A percentile compares a stretch with the other conserved stretches of the same genome.
Conservation (phyloP, 1,284 basidiomycete species). For the Tetrapyrgos nigripes region DNA sequence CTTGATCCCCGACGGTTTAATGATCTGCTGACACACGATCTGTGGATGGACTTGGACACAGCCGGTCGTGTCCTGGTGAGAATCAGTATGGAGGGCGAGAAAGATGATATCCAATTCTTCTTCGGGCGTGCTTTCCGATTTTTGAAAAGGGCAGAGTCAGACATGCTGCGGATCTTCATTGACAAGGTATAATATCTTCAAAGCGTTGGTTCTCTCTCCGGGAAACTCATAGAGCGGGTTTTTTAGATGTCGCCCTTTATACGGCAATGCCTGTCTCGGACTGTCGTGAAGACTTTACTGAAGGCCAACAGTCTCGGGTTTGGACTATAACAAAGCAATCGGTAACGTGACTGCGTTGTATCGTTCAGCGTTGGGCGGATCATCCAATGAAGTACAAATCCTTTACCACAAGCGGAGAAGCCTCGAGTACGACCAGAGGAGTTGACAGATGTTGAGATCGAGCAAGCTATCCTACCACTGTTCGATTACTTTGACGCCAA, state of each 20-base stretch:
- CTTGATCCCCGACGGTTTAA: conserved; percentile 90
- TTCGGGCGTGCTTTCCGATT: conserved; percentile 97
- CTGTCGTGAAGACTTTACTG: conserved; percentile 78
- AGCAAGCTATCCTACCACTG: conserved; percentile 89
- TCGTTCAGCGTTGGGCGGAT: conserved; percentile 71
- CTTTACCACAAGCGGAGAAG: conserved; percentile 74
- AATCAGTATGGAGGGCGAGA: conserved; percentile 98
- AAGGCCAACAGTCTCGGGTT: conserved; percentile 63
- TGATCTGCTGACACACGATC: conserved; percentile 90
- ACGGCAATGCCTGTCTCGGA: conserved; percentile 86
- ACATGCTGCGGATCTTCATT: conserved; percentile 97
- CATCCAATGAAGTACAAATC: conserved; percentile 75
- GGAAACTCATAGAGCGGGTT: background rate
- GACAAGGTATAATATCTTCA: conserved; percentile 75
- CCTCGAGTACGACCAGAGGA: conserved; percentile 74
- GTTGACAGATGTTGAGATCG: conserved; percentile 92
- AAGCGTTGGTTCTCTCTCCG: background rate
- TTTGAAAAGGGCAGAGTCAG: conserved; percentile 91
- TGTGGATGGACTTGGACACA: conserved; percentile 93
- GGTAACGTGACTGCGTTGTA: conserved; percentile 85
- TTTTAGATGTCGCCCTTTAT: conserved; percentile 93
- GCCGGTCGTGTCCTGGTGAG: conserved; percentile 87
- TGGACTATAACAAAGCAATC: conserved; percentile 87
- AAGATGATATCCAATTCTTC: conserved; percentile 97
- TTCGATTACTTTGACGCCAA: conserved; percentile 98